phyloP scores from a whole-genome alignment of 2,329 filamentous ascomycete species.

The Bipolaris bicolor region DNA sequence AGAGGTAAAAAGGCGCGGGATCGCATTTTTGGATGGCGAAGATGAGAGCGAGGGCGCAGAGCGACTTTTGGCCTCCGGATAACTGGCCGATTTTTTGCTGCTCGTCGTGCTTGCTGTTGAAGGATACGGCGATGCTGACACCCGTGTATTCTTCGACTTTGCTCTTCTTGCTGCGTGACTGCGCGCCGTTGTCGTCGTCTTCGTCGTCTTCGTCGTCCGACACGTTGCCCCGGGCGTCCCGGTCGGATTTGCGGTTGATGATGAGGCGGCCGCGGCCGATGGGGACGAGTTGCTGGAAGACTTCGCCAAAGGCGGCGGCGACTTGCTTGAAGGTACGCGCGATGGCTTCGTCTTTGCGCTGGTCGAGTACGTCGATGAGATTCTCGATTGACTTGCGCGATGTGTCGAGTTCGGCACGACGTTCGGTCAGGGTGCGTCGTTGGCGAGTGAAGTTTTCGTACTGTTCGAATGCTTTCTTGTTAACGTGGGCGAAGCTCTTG shows the following conservation, averaged over 20 bases:
- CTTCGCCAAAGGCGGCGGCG: slow-evolving; percentile 86
- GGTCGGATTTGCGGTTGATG: slow-evolving; percentile 89
- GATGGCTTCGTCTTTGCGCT: slow-evolving; percentile 96
- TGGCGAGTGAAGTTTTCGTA: slow-evolving; percentile 97
- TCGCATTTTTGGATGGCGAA: slow-evolving; percentile 99
- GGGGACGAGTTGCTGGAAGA: slow-evolving; percentile 94
- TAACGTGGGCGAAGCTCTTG: slow-evolving; percentile 97
- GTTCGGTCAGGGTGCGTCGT: slow-evolving; percentile 82
- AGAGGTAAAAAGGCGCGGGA: slow-evolving; percentile 97
- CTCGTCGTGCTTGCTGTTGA: slow-evolving; percentile 98
- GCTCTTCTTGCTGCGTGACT: slow-evolving; percentile 37
- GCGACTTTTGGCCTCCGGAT: slow-evolving; percentile 95
- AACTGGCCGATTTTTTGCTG: slow-evolving; percentile 98
- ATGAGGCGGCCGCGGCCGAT: slow-evolving; percentile 89
- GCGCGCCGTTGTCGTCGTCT: slow-evolving; percentile 48
- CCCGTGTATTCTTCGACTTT: slow-evolving; percentile 94
- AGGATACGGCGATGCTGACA: slow-evolving; percentile 95
- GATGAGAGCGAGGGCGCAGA: slow-evolving; percentile 95
- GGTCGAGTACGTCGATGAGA: slow-evolving; percentile 89
- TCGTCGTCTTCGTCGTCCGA: slow-evolving; percentile 66
- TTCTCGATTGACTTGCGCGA: slow-evolving; percentile 89
- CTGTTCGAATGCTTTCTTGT: slow-evolving; percentile 99
- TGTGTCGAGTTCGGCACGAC: slow-evolving; percentile 83
- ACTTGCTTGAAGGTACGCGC: slow-evolving; percentile 99
- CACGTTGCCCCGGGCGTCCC: slow-evolving; percentile 61